Evolutionary conservation across 129 eudicot genomes (phyloP).

Genomic region (Silybum marianum): DNA sequence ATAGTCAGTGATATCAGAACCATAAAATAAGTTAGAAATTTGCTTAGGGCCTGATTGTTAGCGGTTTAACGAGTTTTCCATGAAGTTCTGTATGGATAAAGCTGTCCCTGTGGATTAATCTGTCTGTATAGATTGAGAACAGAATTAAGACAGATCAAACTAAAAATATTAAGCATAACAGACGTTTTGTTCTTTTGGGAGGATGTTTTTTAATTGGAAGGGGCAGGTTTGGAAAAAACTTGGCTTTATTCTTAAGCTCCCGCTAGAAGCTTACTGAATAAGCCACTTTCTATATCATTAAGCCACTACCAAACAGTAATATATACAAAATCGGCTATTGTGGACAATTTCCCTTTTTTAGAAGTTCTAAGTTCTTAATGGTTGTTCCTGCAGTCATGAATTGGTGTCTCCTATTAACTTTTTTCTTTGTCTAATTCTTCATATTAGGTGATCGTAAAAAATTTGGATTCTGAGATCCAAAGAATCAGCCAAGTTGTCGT

Average conservation of each 20-base stretch:
- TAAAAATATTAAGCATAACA: too few species aligned
- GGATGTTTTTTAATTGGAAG: too few species aligned
- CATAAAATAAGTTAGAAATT: not conserved
- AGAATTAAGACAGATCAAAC: too few species aligned
- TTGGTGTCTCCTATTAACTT: not conserved
- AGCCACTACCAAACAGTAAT: too few species aligned
- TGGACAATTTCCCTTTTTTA: not conserved
- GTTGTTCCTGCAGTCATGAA: not conserved
- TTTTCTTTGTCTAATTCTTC: constrained; percentile 12
- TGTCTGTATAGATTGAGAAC: too few species aligned
- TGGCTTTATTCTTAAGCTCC: too few species aligned
- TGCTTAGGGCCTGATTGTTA: not conserved
- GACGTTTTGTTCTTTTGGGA: too few species aligned
- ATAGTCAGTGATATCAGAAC: not conserved
- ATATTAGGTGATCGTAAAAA: constrained; percentile 63
- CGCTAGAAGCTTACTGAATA: too few species aligned
- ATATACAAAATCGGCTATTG: not conserved
- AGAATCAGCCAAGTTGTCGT: constrained; percentile 79
- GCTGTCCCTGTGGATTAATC: too few species aligned
- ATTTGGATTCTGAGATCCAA: constrained; percentile 45
- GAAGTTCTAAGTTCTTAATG: not conserved
- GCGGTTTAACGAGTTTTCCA: too few species aligned
- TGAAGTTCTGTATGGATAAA: too few species aligned
- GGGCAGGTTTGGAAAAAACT: too few species aligned
- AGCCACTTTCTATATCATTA: not conserved